Percentiles rank a stretch among this genome's conserved stretches.
Conservation (phyloP, 306 rosid species). For the Inga laurina region DNA sequence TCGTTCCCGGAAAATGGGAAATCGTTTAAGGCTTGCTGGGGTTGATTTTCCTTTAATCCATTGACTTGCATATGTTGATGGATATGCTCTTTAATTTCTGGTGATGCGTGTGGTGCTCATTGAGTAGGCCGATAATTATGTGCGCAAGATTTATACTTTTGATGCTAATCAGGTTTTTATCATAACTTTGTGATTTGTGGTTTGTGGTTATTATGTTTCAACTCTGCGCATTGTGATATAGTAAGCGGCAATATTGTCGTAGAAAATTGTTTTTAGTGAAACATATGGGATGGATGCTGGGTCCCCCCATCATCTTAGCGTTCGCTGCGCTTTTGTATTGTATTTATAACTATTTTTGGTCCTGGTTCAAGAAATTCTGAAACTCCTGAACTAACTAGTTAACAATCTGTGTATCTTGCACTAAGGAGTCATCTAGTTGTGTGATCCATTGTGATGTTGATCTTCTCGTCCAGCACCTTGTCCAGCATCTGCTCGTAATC, state of each 20-base stretch:
- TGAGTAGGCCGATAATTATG: neutral
- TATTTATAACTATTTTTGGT: neutral
- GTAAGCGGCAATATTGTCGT: neutral
- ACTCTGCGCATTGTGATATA: neutral
- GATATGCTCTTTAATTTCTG: neutral
- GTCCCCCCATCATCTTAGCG: neutral
- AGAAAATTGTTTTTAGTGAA: neutral
- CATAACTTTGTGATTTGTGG: neutral
- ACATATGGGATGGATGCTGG: neutral
- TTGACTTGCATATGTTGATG: neutral
- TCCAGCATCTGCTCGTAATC: constrained; percentile 41
- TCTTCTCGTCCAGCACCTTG: constrained; percentile 52
- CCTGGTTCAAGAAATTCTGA: neutral
- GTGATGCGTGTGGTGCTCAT: neutral
- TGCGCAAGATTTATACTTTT: neutral
- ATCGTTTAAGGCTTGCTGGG: neutral
- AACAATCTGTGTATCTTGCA: neutral
- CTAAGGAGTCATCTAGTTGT: neutral
- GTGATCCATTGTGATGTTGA: constrained; percentile 17
- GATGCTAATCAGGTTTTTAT: neutral
- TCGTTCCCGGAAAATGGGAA: constrained; percentile 21
- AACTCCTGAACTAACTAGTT: neutral
- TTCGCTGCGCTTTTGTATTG: neutral
- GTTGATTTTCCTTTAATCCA: too few relatives aligned
- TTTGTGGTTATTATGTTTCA: neutral